Base-by-base conservation (phyloP, 192 early-diverging fungal species). In the Obelidium mucronatum region DNA sequence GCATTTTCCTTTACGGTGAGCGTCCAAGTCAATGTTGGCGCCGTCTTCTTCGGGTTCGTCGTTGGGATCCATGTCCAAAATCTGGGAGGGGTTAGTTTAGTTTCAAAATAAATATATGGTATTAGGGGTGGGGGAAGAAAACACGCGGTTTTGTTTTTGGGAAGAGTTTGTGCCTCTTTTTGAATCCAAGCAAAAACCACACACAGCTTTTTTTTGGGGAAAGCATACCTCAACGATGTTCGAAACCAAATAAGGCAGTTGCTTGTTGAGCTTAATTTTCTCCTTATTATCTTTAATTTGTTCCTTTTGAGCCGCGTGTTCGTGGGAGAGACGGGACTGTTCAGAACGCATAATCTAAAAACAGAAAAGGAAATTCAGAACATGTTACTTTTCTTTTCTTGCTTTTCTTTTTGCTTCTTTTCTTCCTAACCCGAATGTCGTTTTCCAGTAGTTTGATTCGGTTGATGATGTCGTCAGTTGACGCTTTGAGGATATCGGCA, bases 191-290 rank as follows among this genome's bases (percentile, higher is more conserved):
- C 59, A 60, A 60, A 60, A 60, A 60, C 26, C 17, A 60, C 11
- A 31, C 11, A 8, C 8, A 30, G 26, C 11, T 60, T 26, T 17
- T 26, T 26, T 26, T 60, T 60, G 52, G 22, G 35, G 40, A 19
- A 76, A 58, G 55, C 72, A 35, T 84, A 95, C 92, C 90, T 99
- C 97, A 39, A 99, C 95, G 40, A 99, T 93, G 79, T 96, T 98
- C 28, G 93, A 91, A 35, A 99, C 97, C 73, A 99, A 83, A 80
- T 98, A 98, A 42, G 97, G 97, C 60, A 98, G 87, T 83, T 97
- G 96, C 85, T 94, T 95, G 86, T 98, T 97, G 81, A 98, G 85
- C 84, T 95, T 97, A 84, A 99, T 96, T 85, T 99, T 99, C 78
- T 99, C 95, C 81, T 94, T 91, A 85, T 97, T 99, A 67, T 98